phyloP scores from a whole-genome alignment of 352 stramenopile species.

The Phytophthora cactorum region DNA sequence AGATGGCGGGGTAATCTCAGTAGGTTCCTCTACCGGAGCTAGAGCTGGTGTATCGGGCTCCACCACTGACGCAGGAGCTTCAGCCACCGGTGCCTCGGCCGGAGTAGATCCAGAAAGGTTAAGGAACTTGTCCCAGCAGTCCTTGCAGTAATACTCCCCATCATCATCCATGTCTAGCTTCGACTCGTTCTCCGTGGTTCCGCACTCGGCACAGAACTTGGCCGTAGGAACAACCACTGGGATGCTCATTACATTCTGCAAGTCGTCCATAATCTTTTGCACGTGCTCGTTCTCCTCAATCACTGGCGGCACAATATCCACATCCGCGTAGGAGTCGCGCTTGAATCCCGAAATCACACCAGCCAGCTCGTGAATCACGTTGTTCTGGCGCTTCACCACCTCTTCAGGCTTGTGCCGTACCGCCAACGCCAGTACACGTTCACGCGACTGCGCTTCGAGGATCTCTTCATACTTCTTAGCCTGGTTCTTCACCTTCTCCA shows the following conservation, averaged over 20 bases:
- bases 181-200: slow-evolving; percentile 74
- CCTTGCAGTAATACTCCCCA: slow-evolving; percentile 88
- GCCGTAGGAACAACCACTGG: slow-evolving; percentile 72
- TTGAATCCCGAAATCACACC: slow-evolving; percentile 78
- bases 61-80: slow-evolving; percentile 15
- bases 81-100: background rate
- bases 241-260: slow-evolving; percentile 85
- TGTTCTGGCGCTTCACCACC: slow-evolving; percentile 82
- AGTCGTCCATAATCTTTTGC: slow-evolving; percentile 75
- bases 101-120: slow-evolving; percentile 46
- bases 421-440: slow-evolving; percentile 73
- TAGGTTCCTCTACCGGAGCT: slow-evolving; percentile 9
- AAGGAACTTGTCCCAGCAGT: slow-evolving; percentile 89
- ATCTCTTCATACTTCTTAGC: slow-evolving; percentile 89
- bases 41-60: slow-evolving; percentile 17
- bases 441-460: slow-evolving; percentile 70
- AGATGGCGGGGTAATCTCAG: slow-evolving; percentile 14
- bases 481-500: slow-evolving; percentile 86
- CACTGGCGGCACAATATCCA: slow-evolving; percentile 66
- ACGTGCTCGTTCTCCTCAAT: slow-evolving; percentile 72
- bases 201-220: slow-evolving; percentile 86
- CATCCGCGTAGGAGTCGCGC: slow-evolving; percentile 75
- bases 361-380: slow-evolving; percentile 78
- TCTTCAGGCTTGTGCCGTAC: slow-evolving; percentile 77
- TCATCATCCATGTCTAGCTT: slow-evolving; percentile 85